Evolutionary conservation across 306 rosid species (phyloP), one percentile per base, ranked within the genome.

Genomic region (Lithocarpus polystachyus): DNA sequence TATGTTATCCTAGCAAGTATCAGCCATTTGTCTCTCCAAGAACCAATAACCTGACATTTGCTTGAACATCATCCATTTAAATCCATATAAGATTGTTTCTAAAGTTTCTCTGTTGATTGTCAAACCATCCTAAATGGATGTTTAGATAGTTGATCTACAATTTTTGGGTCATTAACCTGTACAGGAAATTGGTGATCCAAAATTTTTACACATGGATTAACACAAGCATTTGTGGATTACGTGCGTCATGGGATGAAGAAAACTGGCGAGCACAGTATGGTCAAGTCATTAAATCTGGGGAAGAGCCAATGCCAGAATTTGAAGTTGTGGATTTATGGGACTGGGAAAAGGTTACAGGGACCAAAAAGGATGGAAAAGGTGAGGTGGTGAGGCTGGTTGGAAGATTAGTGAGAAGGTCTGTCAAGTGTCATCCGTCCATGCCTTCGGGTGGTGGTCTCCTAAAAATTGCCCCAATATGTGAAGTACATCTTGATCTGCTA

Each of bases 211-310:
- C 20, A 14, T 45, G 31, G 29, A 18, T 40, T 26, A 48, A 62
- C 29, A 69, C 37, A 9, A 65, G 57, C 15, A 18, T 35, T 26
- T 67, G 40, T 61, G 53, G 33, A 35, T 37, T 54, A 89, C 94
- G 86, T 13, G 79, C 57, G 53, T 81, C 86, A 51, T 77, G 75
- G 81, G 97, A 94, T 28, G 98, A 94, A 91, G 97, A 95, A 84
- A 92, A 84, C 54, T 95, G 99, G 99, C 83, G 87, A 67, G 92
- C 97, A 43, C 99, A 91, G 79, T 95, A 89, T 72, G 97, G 97
- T 85, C 97, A 94, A 86, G 99, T 95, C 77, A 72, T 83, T 85
- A 89, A 81, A 72, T 75, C 89, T 60, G 86, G 67, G 68, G 83
- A 85, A 78, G 88, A 67, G 75, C 37, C 90, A 73, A 83, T 78